These are phyloP conservation scores for Trichosporon ovoides DNA, from an alignment of 1,284 basidiomycete species.

Conservation along the genomic window DNA sequence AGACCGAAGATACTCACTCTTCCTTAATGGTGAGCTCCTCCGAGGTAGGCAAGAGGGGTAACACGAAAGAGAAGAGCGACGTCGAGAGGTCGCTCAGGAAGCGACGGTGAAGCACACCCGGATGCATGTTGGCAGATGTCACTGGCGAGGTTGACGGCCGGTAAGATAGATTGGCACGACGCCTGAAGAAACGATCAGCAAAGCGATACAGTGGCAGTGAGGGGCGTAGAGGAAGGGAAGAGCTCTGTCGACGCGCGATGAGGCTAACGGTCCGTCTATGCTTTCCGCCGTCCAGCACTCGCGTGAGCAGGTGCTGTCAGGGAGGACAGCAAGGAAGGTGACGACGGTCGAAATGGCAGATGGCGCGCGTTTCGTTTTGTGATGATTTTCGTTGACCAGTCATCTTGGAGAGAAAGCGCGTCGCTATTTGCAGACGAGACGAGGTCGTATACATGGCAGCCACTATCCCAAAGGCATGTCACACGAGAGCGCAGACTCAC, in stretches of 20 bases:
- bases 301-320: neutral
- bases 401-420: neutral
- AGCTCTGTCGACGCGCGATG: neutral
- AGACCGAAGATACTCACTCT: constrained; percentile 58
- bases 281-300: neutral
- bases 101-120: constrained; percentile 42
- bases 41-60: constrained; percentile 77
- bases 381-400: constrained; percentile 6
- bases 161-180: neutral
- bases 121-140: constrained; percentile 35
- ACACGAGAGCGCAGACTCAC: neutral
- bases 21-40: constrained; percentile 93
- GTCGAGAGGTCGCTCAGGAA: constrained; percentile 50
- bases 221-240: neutral
- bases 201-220: neutral
- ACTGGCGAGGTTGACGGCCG: neutral
- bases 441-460: neutral
- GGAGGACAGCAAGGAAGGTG: neutral
- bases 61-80: constrained; percentile 58
- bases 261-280: neutral
- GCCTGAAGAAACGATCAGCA: constrained; percentile 1
- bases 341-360: neutral
- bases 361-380: constrained; percentile 4
- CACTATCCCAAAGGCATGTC: neutral
- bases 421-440: neutral